Conservation (phyloP, 805 yeast genomes). For the Lipomyces lipofer region DNA sequence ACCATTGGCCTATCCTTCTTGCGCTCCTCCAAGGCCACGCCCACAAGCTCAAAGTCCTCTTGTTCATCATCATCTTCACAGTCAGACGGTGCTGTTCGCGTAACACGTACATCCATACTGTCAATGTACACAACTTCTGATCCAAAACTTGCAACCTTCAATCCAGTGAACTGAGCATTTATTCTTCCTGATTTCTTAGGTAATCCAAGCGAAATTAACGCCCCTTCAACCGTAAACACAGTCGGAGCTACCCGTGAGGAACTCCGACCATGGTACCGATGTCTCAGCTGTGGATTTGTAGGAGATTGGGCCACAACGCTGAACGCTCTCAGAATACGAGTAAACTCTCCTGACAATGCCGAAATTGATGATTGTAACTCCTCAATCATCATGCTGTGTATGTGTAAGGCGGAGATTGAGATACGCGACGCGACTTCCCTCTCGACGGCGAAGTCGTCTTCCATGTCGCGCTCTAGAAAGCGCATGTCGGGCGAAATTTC, state of each 20-base stretch:
- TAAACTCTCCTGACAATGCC: slow-evolving; percentile 4
- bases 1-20: slow-evolving; percentile 44
- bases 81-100: neutral
- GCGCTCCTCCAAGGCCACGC: slow-evolving; percentile 15
- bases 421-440: slow-evolving; percentile 1
- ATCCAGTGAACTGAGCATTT: neutral
- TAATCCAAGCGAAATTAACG: slow-evolving; percentile 4
- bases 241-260: slow-evolving; percentile 3
- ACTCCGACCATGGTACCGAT: slow-evolving; percentile 12
- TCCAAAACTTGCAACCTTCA: slow-evolving; percentile 6
- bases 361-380: neutral
- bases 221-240: neutral
- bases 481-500: neutral
- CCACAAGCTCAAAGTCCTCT: slow-evolving; percentile 20
- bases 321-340: neutral
- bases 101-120: neutral
- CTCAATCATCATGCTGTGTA: slow-evolving; percentile 6
- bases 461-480: slow-evolving; percentile 4
- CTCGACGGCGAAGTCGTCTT: neutral
- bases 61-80: slow-evolving; percentile 5
- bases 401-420: slow-evolving; percentile 4
- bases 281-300: neutral
- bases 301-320: neutral
- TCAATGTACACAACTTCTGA: slow-evolving; percentile 1
- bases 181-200: slow-evolving; percentile 8